A percentile compares a stretch with the other conserved stretches of the same genome.
Conservation (phyloP, 108 stramenopile genomes). For the Fragilaria radians region DNA sequence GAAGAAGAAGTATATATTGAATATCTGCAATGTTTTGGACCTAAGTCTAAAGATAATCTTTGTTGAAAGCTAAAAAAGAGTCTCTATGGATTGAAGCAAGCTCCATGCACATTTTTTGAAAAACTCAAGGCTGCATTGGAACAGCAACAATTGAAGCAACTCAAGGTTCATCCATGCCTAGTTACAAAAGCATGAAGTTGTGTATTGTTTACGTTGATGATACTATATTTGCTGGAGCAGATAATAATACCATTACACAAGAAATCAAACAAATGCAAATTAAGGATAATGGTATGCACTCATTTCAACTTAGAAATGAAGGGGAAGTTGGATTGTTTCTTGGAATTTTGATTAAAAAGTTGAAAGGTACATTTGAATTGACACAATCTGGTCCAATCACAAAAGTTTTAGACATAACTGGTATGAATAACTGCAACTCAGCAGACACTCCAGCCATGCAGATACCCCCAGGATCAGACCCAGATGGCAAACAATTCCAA, state of each 20-base stretch:
- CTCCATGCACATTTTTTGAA: constrained; percentile 17
- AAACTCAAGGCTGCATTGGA: constrained; percentile 10
- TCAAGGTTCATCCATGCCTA: constrained; percentile 32
- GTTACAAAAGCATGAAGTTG: constrained; percentile 12
- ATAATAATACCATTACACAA: too few species aligned
- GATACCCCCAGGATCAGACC: constrained; percentile 16
- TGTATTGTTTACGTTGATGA: constrained; percentile 45
- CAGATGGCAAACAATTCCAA: constrained; percentile 20
- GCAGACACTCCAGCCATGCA: constrained; percentile 9
- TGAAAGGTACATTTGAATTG: too few species aligned
- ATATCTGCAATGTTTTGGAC: too few species aligned
- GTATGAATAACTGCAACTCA: constrained; percentile 15
- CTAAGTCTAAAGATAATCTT: too few species aligned
- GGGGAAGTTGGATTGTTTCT: too few species aligned
- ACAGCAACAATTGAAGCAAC: constrained; percentile 12
- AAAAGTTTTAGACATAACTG: constrained; percentile 19
- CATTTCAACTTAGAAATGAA: too few species aligned
- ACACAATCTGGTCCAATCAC: constrained; percentile 24
- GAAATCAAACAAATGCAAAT: too few species aligned
- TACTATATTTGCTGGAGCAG: too few species aligned
- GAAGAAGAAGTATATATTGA: too few species aligned
- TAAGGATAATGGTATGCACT: too few species aligned
- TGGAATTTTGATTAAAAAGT: too few species aligned
- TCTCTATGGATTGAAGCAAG: constrained; percentile 25
- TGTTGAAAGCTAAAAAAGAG: constrained; percentile 17